Conservation (phyloP, 23 red algal genomes). For the Chondrus crispus region DNA sequence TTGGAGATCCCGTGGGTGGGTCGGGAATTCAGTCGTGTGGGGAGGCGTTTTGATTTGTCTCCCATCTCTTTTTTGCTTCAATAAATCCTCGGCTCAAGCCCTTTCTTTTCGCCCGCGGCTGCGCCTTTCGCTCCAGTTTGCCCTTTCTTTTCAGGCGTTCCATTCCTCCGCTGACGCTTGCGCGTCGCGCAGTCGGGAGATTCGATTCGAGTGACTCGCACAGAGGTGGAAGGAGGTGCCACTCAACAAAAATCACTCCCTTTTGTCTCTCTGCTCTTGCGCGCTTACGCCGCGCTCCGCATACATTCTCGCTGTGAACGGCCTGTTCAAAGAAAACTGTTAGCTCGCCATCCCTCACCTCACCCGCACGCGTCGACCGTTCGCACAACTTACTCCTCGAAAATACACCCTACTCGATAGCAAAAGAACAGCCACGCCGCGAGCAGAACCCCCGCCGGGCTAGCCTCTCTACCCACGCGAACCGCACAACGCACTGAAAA, state of each 20-base stretch:
- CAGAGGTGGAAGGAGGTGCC: too few species aligned
- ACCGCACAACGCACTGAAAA: neutral
- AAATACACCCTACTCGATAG: slow-evolving; percentile 75
- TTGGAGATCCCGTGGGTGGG: too few species aligned
- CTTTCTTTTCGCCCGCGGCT: too few species aligned
- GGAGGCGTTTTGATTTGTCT: too few species aligned
- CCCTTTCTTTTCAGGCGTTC: too few species aligned
- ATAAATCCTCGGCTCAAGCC: too few species aligned
- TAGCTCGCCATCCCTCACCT: neutral
- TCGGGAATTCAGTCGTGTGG: too few species aligned
- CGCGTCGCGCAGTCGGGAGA: too few species aligned
- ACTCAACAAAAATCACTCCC: neutral
- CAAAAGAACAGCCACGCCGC: slow-evolving; percentile 74
- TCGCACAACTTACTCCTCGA: slow-evolving; percentile 68
- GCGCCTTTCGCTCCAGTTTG: too few species aligned
- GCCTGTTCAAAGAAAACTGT: neutral
- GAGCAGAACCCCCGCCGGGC: slow-evolving; percentile 76
- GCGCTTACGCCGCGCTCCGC: neutral
- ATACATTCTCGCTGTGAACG: slow-evolving; percentile 43
- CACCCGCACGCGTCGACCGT: neutral
- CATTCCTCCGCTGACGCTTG: too few species aligned
- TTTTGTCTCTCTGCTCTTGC: neutral
- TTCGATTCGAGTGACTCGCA: too few species aligned
- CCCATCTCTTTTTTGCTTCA: too few species aligned
- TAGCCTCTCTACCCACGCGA: neutral